phyloP scores from a whole-genome alignment of 768 basidiomycete species.

The Boletus vermiculosoides region DNA sequence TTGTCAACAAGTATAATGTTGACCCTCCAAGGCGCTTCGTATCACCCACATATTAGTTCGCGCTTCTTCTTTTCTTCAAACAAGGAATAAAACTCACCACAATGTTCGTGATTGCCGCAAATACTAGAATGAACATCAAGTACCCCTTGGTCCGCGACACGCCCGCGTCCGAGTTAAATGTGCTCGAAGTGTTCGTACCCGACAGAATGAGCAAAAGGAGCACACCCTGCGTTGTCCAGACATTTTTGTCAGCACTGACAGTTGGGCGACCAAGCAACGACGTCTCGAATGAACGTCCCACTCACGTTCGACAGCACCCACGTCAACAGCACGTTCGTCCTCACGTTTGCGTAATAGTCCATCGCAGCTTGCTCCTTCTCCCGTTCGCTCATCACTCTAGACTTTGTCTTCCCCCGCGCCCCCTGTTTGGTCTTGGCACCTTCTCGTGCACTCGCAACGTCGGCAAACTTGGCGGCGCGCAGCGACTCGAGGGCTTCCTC shows the following conservation, averaged over 20 bases:
- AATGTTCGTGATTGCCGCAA: conserved; percentile 75
- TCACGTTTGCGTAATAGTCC: conserved; percentile 85
- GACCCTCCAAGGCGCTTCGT: conserved; percentile 57
- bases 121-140: conserved; percentile 75
- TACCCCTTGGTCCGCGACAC: conserved; percentile 68
- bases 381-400: conserved; percentile 38
- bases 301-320: conserved; percentile 86
- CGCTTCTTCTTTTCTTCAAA: neutral
- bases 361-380: conserved; percentile 75
- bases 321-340: conserved; percentile 75
- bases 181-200: conserved; percentile 50
- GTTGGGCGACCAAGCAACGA: neutral
- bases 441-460: conserved; percentile 1
- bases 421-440: conserved; percentile 11
- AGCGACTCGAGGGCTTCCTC: conserved; percentile 80
- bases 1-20: conserved; percentile 50
- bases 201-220: conserved; percentile 70
- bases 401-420: conserved; percentile 10
- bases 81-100: conserved; percentile 40
- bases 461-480: conserved; percentile 48
- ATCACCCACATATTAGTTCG: neutral
- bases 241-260: neutral
- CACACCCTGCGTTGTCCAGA: conserved; percentile 47
- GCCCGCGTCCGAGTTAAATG: conserved; percentile 52
- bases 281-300: neutral